These are phyloP conservation scores for Naganishia sp. DNA, from an alignment of 1,284 basidiomycete genomes.

Conservation along the genomic window DNA sequence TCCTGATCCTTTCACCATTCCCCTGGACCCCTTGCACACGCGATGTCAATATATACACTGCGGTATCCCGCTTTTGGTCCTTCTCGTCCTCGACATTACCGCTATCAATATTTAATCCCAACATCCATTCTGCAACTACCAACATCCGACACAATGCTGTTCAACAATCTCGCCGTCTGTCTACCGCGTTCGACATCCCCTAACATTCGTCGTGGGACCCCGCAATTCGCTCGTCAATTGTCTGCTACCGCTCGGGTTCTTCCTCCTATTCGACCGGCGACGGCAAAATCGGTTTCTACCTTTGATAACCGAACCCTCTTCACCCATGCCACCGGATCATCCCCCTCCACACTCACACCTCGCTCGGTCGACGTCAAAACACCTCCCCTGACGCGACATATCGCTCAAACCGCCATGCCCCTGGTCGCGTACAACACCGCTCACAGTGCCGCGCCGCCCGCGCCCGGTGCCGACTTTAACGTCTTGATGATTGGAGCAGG, in stretches of 20 bases:
- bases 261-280: conserved; percentile 21
- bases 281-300: background rate
- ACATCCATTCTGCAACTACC: background rate
- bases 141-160: conserved; percentile 1
- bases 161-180: background rate
- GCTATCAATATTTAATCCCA: background rate
- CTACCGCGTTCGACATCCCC: conserved; percentile 1
- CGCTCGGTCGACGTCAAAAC: conserved; percentile 32
- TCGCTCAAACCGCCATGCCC: conserved; percentile 46
- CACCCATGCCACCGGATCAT: conserved; percentile 5
- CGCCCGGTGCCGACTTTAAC: conserved; percentile 70
- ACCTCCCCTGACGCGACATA: conserved; percentile 37
- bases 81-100: background rate
- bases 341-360: conserved; percentile 36
- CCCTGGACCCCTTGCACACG: background rate
- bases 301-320: conserved; percentile 13
- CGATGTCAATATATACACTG: background rate
- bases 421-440: conserved; percentile 26
- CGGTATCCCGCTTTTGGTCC: background rate
- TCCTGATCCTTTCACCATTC: conserved; percentile 8
- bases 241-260: conserved; percentile 24
- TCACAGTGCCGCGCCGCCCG: conserved; percentile 51
- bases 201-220: background rate
- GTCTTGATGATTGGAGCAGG: conserved; percentile 89
- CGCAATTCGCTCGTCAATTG: conserved; percentile 9